Evolutionary conservation across 495 filamentous ascomycete species (phyloP), one percentile per base, ranked within the genome.

Genomic region (Staphylotrichum tortipilum): DNA sequence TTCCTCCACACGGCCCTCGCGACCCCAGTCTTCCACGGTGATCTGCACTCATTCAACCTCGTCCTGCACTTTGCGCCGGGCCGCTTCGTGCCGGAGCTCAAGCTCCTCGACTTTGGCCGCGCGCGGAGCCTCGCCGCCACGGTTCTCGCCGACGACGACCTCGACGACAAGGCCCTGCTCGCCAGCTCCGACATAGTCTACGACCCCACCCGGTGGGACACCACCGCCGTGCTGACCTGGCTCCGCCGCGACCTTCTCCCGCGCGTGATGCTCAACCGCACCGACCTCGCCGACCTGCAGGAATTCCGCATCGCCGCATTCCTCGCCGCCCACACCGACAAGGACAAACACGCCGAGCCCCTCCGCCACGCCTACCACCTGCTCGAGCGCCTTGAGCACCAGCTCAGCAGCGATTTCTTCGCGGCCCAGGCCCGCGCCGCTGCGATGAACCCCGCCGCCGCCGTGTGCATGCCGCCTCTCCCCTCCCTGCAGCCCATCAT

Each of bases 21-120:
- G 11, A 5, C 17, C 3, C 46, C 36, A 15, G 14, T 49, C 15
- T n/a, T 39, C 19, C 49, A 45, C 41, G 10, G 33, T 11, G 39
- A 50, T 30, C 24, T 44, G 18, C 39, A 50, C 14, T 2, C 3
- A 4, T 6, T 22, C 15, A 43, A 50, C 40, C 28, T 38, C 31
- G 23, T 51, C 3, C 41, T 51, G 15, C 9, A 44, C 40, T 44
- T 37, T 2, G 5, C 40, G 0, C 19, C 31, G 0, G 41, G 33
- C 30, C 8, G 3, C 19, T n/a, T 39, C 39, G 36, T 40, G 29
- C 36, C 48, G 7, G 39, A 42, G 4, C 23, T 43, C 18, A 10
- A 43, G 8, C 18, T 44, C 30, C 41, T 50, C 19, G 39, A 50
- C 21, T 51, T 51, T 19, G 49, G 40, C 48, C 29, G 8, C 29